Evolutionary conservation across 176 grass and related monocot genomes (phyloP).

Genomic region (Eleusine indica): DNA sequence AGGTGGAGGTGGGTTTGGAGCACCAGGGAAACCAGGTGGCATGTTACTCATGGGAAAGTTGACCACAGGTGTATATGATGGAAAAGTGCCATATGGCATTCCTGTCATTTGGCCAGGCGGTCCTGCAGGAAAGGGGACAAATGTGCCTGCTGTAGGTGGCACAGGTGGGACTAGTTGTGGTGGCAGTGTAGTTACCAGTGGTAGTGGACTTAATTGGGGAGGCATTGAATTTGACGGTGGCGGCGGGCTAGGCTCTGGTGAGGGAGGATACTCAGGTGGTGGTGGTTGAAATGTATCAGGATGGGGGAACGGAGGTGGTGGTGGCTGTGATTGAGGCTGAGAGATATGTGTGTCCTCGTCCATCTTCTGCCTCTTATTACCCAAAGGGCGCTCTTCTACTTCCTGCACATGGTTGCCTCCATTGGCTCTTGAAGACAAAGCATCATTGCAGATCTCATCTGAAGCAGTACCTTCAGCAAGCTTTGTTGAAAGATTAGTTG

Average conservation of each 20-base stretch:
- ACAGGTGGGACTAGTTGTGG: conserved; percentile 26
- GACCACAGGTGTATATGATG: conserved; percentile 41
- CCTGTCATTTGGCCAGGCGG: conserved; percentile 35
- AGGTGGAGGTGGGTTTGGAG: conserved; percentile 38
- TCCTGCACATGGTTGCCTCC: conserved; percentile 42
- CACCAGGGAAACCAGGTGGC: conserved; percentile 36
- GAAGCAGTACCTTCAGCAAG: conserved; percentile 41
- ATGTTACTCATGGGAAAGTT: conserved; percentile 55
- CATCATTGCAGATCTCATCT: conserved; percentile 36
- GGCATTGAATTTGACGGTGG: not conserved
- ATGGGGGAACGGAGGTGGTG: conserved; percentile 45
- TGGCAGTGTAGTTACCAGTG: conserved; percentile 17
- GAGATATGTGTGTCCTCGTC: conserved; percentile 37
- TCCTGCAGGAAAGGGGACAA: conserved; percentile 47
- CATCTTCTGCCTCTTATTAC: conserved; percentile 54
- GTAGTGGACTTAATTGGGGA: conserved; percentile 5
- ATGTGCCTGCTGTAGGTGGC: conserved; percentile 33
- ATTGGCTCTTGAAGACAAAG: conserved; percentile 52
- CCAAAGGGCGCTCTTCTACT: conserved; percentile 40
- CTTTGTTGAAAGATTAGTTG: conserved; percentile 50
- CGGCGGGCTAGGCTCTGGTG: conserved; percentile 43
- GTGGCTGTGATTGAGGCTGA: conserved; percentile 34
- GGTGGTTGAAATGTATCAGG: conserved; percentile 64
- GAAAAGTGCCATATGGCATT: conserved; percentile 40
- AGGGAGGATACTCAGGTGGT: conserved; percentile 47